A percentile compares a stretch with the other conserved stretches of the same genome.
phyloP scores from a whole-genome alignment of 139 green algal species.

The Bryopsis sp. region DNA sequence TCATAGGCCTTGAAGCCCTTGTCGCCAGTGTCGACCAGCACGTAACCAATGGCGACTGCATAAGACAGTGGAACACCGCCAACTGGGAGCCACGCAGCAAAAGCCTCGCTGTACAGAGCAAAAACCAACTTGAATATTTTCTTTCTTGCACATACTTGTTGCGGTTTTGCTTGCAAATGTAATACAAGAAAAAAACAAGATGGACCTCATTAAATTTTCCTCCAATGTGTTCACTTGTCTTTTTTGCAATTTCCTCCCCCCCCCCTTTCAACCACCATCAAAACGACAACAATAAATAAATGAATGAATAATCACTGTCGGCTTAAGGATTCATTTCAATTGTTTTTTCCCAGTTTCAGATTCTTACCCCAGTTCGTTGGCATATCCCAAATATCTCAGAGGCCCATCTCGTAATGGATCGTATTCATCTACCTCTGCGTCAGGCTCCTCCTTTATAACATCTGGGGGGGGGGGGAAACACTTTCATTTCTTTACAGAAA shows the following conservation, averaged over 20 bases:
- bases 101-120: conserved; percentile 42
- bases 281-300: too few species aligned
- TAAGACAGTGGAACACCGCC: conserved; percentile 61
- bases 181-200: not conserved
- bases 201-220: too few species aligned
- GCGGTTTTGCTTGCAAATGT: not conserved
- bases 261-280: too few species aligned
- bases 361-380: conserved; percentile 56
- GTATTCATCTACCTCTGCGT: conserved; percentile 38
- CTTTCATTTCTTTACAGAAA: too few species aligned
- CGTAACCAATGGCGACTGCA: conserved; percentile 59
- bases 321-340: too few species aligned
- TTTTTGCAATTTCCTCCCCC: too few species aligned
- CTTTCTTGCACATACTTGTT: not conserved
- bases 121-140: not conserved
- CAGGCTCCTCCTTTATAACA: too few species aligned
- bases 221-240: too few species aligned
- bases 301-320: too few species aligned
- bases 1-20: conserved; percentile 48
- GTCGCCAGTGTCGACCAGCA: conserved; percentile 61
- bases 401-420: conserved; percentile 59
- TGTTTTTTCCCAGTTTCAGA: too few species aligned
- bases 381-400: conserved; percentile 64
- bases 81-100: conserved; percentile 56
- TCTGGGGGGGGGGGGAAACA: too few species aligned